phyloP scores from a whole-genome alignment of 2,329 filamentous ascomycete species.

The Ilyonectria sp. region DNA sequence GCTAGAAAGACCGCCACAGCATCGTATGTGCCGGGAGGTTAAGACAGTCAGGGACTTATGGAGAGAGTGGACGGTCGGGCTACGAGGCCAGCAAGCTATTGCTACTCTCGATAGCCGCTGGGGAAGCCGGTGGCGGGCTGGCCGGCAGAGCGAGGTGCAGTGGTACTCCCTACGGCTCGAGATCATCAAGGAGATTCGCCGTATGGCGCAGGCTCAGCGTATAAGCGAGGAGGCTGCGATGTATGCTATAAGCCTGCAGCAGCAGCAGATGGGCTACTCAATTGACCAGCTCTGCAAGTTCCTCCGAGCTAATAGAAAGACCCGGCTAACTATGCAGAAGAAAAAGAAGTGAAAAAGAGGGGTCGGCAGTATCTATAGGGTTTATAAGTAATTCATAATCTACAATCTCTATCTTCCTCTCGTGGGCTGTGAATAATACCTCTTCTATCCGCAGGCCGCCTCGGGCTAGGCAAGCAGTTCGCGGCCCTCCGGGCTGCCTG shows the following conservation, averaged over 20 bases:
- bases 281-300: not conserved
- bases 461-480: too few species aligned
- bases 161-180: constrained; percentile 6
- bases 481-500: too few species aligned
- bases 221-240: constrained; percentile 4
- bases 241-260: not conserved
- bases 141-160: constrained; percentile 4
- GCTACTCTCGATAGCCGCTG: not conserved
- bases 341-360: not conserved
- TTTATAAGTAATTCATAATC: not conserved
- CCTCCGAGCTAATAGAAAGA: too few species aligned
- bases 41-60: too few species aligned
- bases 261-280: constrained; percentile 1
- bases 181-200: constrained; percentile 1
- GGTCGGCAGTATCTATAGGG: not conserved
- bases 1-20: not conserved
- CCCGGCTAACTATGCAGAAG: not conserved
- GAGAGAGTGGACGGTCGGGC: too few species aligned
- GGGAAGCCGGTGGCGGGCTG: constrained; percentile 1
- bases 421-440: too few species aligned
- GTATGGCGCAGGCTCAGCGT: not conserved
- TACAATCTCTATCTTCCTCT: not conserved
- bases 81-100: too few species aligned
- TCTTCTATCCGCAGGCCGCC: too few species aligned
- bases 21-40: not conserved